These are phyloP conservation scores for Roridomyces roridus DNA, from an alignment of 768 basidiomycete species.

Conservation along the genomic window DNA sequence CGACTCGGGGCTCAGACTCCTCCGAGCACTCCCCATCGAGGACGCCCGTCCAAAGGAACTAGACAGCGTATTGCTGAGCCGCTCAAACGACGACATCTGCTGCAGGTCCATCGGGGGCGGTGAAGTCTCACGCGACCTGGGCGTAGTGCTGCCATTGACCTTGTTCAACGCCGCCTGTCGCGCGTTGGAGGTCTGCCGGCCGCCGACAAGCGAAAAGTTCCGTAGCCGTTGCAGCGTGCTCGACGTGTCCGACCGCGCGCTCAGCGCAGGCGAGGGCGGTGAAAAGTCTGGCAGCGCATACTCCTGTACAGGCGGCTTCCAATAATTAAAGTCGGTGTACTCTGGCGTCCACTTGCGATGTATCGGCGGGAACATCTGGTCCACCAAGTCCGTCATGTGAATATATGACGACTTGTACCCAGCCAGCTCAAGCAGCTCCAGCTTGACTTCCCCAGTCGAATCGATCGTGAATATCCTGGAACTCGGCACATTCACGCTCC, in stretches of 20 bases:
- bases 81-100: conserved; percentile 81
- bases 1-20: conserved; percentile 62
- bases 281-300: conserved; percentile 79
- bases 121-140: conserved; percentile 32
- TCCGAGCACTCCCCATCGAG: conserved; percentile 38
- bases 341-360: conserved; percentile 87
- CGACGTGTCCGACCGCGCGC: conserved; percentile 90
- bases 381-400: conserved; percentile 99
- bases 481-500: conserved; percentile 93
- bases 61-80: conserved; percentile 61
- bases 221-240: conserved; percentile 77
- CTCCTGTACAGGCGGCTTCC: conserved; percentile 83
- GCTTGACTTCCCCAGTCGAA: conserved; percentile 92
- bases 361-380: conserved; percentile 99
- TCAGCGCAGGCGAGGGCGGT: conserved; percentile 92
- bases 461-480: conserved; percentile 98
- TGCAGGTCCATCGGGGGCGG: conserved; percentile 51
- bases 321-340: conserved; percentile 97
- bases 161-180: conserved; percentile 18
- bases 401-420: conserved; percentile 99
- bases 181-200: conserved; percentile 39
- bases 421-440: conserved; percentile 94
- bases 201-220: conserved; percentile 77
- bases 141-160: conserved; percentile 12
- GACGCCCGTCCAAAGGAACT: conserved; percentile 38